Conservation (phyloP, 768 basidiomycete genomes). For the Leccinum fibrillosum region DNA sequence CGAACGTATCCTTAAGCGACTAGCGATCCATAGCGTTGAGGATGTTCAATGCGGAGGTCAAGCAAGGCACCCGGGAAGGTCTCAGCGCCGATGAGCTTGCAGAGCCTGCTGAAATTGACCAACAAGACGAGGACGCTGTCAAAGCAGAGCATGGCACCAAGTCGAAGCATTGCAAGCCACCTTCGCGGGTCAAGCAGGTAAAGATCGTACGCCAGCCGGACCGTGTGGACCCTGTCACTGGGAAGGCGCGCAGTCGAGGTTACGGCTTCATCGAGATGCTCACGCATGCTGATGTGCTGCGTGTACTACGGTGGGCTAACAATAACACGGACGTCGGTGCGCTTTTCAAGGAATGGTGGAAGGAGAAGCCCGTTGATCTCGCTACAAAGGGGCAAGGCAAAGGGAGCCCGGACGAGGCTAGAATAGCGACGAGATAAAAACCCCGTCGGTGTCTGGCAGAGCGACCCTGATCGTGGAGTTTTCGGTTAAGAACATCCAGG, state of each 20-base stretch:
- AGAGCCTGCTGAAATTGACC: conserved; percentile 36
- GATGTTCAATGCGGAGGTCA: conserved; percentile 77
- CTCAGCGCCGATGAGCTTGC: conserved; percentile 72
- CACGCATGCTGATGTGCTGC: conserved; percentile 84
- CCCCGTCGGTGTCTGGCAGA: conserved; percentile 35
- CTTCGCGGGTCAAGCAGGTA: conserved; percentile 74
- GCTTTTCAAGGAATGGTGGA: conserved; percentile 83
- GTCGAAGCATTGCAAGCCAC: conserved; percentile 28
- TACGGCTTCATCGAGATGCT: conserved; percentile 95
- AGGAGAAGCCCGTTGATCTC: conserved; percentile 65
- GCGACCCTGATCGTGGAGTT: conserved; percentile 86
- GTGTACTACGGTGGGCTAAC: conserved; percentile 92
- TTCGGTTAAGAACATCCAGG: conserved; percentile 94
- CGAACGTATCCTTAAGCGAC: conserved; percentile 84
- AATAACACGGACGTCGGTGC: conserved; percentile 67
- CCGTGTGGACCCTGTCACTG: conserved; percentile 81
- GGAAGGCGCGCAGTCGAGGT: conserved; percentile 85
- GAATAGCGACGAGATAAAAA: conserved; percentile 53
- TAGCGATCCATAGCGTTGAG: conserved; percentile 77
- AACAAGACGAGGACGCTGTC: conserved; percentile 26
- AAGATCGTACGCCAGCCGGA: conserved; percentile 91
- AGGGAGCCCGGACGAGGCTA: conserved; percentile 46
- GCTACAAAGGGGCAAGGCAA: conserved; percentile 51
- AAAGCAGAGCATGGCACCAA: conserved; percentile 23
- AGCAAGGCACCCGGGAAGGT: conserved; percentile 50